Percentiles rank a stretch among this genome's conserved stretches.
Evolutionary conservation across 106 monocot species (phyloP).

Genomic region (Narthecium ossifragum): DNA sequence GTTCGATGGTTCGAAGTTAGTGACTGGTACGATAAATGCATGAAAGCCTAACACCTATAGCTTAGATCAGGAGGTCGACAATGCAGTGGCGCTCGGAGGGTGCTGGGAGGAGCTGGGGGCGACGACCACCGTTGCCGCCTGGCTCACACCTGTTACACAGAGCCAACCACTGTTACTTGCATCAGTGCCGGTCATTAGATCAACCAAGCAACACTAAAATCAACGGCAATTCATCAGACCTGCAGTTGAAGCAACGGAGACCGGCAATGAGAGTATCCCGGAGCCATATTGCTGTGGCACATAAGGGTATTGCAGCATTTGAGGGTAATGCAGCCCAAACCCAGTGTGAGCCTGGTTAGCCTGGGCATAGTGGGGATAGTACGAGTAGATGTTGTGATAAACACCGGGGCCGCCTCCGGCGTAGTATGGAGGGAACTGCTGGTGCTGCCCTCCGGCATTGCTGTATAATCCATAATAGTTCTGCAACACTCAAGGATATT

Average conservation of each 20-base stretch:
- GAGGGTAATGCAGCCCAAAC: conserved; percentile 32
- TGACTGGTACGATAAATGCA: background rate
- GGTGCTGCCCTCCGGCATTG: conserved; percentile 28
- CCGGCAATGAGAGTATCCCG: conserved; percentile 20
- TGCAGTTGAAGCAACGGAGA: conserved; percentile 19
- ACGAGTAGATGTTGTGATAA: conserved; percentile 35
- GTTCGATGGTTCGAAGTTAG: background rate
- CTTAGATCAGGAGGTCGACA: background rate
- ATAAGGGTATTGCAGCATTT: conserved; percentile 56
- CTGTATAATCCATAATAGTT: conserved; percentile 32
- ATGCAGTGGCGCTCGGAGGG: background rate
- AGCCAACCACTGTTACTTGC: too few relatives aligned
- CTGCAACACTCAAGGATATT: conserved; percentile 13
- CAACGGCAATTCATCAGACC: background rate
- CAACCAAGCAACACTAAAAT: background rate
- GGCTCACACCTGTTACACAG: background rate
- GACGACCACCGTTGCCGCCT: background rate
- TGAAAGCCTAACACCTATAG: background rate
- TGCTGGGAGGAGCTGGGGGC: conserved; percentile 1
- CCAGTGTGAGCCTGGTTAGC: conserved; percentile 19
- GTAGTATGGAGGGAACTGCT: conserved; percentile 41
- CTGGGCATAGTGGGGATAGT: conserved; percentile 38
- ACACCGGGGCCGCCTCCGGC: conserved; percentile 13
- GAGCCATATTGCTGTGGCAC: conserved; percentile 33
- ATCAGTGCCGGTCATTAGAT: too few relatives aligned